Evolutionary conservation across 2,329 filamentous ascomycete species (phyloP), one percentile per base, ranked within the genome.

Genomic region (Fonsecaea nubica): DNA sequence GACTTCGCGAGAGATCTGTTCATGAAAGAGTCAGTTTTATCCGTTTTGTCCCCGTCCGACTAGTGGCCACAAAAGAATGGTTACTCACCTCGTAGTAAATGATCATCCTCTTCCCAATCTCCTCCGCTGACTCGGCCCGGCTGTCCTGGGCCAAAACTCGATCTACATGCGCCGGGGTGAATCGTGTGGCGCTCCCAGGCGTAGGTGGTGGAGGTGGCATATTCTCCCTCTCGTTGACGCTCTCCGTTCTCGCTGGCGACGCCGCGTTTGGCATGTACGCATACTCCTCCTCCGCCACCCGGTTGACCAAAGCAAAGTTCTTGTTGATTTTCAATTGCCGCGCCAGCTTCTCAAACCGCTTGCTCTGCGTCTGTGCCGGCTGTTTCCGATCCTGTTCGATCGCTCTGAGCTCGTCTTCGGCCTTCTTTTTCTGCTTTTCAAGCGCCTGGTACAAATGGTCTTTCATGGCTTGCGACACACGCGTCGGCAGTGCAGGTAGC

Each of bases 301-400:
- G 59, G 13, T 62, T 62, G 9, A 62, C 35, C 35, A 62, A 13
- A 9, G 59, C 52, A 30, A 55, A 62, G n/a, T 33, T 62, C 38
- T 56, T 62, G 36, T 56, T 48, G 13, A 33, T 30, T 9, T 55
- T 42, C 59, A 62, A 25, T 36, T 62, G 59, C 13, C 59, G 59
- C 7, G 59, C 59, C 25, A 38, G 50, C 50, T 48, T 54, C 50
- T 62, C 59, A n/a, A 62, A 55, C 4, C 59, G 59, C 36, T 35
- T 56, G n/a, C 52, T 62, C 59, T 62, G 50, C 35, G 59, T 62
- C 52, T 62, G 59, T 12, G 59, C 59, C 50, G 59, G 59, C 15
- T 55, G 59, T 25, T 38, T 21, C 13, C 59, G 50, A 21, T 62
- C 59, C 12, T 55, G 33, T 32, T 62, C 59, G 50, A 62, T 55